Evolutionary conservation across 306 rosid genomes (phyloP), one percentile per base, ranked within the genome.

Genomic region (Quercus engelmannii): DNA sequence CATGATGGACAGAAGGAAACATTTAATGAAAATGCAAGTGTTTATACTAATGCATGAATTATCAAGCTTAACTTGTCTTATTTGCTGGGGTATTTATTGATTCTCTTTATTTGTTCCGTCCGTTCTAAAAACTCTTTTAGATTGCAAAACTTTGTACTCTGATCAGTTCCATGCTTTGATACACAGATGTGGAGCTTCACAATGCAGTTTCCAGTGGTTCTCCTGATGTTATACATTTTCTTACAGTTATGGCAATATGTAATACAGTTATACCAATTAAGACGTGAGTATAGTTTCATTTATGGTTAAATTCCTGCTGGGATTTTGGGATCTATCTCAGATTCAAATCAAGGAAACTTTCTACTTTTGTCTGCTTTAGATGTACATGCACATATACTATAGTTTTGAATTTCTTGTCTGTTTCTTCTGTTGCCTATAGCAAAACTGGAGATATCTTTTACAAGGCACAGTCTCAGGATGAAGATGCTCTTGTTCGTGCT

Each of bases 391-490:
- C 68, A 57, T 25, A 6, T 52, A 55, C 74, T 55, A 30, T 69
- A 57, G 62, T 80, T 69, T 69, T 59, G 38, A 76, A n/a, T 80
- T 52, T 75, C 79, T 64, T 76, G 17, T 85, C 21, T 84, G 33
- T 79, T 68, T 79, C 75, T 71, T 61, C 35, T 78, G 28, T 82
- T 79, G 17, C 81, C 78, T 75, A 75, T 83, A 95, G 99, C 90
- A 93, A 93, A 91, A 83, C 74, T 82, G 98, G 99, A 85, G 87
- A 82, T 84, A 89, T 95, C 77, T 28, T 91, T 85, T 95, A 90
- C 87, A 95, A 93, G 88, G 98, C 99, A 55, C 99, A 95, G 81
- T 95, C 99, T 79, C 98, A 95, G 89, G 99, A 95, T 85, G 99
- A 95, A 87, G 98, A 95, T 85, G 99, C 99, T 74, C 97, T 95